Evolutionary conservation across 352 stramenopile genomes (phyloP).

Genomic region (Pythium brachiatum): DNA sequence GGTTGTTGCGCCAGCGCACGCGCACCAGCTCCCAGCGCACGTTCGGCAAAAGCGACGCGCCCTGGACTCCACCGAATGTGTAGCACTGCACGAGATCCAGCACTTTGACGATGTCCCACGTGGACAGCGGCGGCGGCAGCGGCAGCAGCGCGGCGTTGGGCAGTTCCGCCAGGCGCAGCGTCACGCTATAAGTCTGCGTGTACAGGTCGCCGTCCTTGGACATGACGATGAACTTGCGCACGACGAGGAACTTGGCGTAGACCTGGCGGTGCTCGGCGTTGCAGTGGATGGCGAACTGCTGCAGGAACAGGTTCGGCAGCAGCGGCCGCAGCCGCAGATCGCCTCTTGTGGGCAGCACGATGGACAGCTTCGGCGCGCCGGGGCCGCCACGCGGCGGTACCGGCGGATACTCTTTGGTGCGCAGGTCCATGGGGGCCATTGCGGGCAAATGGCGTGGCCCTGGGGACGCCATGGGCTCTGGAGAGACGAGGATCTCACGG

Average conservation of each 20-base stretch:
- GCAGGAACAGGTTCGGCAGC: slow-evolving; percentile 41
- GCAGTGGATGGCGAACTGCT: slow-evolving; percentile 54
- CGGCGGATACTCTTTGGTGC: slow-evolving; percentile 59
- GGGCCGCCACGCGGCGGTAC: slow-evolving; percentile 34
- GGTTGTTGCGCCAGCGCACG: slow-evolving; percentile 61
- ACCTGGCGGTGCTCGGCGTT: slow-evolving; percentile 36
- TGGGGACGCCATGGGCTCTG: not conserved
- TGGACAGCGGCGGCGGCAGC: slow-evolving; percentile 44
- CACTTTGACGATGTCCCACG: slow-evolving; percentile 59
- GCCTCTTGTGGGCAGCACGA: slow-evolving; percentile 51
- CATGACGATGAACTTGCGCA: slow-evolving; percentile 77
- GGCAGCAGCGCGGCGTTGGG: slow-evolving; percentile 44
- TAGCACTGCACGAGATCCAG: slow-evolving; percentile 71
- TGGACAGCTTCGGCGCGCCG: slow-evolving; percentile 29
- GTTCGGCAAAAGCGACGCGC: slow-evolving; percentile 22
- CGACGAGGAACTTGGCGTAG: slow-evolving; percentile 58
- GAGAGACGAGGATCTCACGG: not conserved
- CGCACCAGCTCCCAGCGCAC: slow-evolving; percentile 67
- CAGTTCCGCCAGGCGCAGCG: slow-evolving; percentile 40
- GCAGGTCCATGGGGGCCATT: slow-evolving; percentile 32
- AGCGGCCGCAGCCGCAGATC: slow-evolving; percentile 58
- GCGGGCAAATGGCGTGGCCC: not conserved
- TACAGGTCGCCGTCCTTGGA: slow-evolving; percentile 64
- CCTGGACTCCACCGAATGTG: slow-evolving; percentile 7
- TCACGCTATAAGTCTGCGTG: slow-evolving; percentile 37